Conservation (phyloP, 2,329 filamentous ascomycete species). For the Neofusicoccum cordaticola region DNA sequence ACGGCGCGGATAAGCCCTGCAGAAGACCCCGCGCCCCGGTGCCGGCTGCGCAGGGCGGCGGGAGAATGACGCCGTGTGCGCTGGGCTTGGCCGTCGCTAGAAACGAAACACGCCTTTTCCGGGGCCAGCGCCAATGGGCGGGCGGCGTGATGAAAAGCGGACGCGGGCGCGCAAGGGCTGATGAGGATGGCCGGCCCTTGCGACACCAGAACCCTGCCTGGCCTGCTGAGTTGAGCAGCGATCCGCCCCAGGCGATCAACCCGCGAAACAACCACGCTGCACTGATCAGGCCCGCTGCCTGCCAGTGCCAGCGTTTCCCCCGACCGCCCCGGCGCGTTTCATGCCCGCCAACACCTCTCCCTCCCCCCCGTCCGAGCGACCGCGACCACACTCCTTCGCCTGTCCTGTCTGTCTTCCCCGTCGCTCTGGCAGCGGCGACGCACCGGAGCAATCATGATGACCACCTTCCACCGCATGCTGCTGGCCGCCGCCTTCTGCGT, state of each 20-base stretch:
- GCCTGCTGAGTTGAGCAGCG: slow-evolving; percentile 8
- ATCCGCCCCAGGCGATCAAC: slow-evolving; percentile 14
- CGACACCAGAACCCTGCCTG: slow-evolving; percentile 10
- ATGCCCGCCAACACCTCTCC: neutral
- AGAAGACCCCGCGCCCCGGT: no score
- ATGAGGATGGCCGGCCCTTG: slow-evolving; percentile 11
- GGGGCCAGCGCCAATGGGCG: neutral
- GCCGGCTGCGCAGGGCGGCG: no score
- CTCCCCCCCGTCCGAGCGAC: neutral
- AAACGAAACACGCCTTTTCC: slow-evolving; percentile 7
- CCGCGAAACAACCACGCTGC: slow-evolving; percentile 8
- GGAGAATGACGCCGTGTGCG: neutral
- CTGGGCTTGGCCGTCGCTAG: neutral
- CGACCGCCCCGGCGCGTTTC: slow-evolving; percentile 8
- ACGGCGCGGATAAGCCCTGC: no score
- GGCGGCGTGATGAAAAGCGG: neutral
- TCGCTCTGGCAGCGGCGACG: slow-evolving; percentile 11
- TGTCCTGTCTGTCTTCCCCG: neutral
- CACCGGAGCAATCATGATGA: neutral
- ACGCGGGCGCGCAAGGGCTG: neutral
- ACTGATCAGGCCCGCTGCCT: slow-evolving; percentile 10
- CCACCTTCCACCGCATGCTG: slow-evolving; percentile 14
- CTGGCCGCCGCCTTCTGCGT: slow-evolving; percentile 1
- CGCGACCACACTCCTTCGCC: neutral
- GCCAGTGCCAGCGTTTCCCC: slow-evolving; percentile 5